Conservation (phyloP, 805 yeast genomes). For the Saturnispora saitoi region DNA sequence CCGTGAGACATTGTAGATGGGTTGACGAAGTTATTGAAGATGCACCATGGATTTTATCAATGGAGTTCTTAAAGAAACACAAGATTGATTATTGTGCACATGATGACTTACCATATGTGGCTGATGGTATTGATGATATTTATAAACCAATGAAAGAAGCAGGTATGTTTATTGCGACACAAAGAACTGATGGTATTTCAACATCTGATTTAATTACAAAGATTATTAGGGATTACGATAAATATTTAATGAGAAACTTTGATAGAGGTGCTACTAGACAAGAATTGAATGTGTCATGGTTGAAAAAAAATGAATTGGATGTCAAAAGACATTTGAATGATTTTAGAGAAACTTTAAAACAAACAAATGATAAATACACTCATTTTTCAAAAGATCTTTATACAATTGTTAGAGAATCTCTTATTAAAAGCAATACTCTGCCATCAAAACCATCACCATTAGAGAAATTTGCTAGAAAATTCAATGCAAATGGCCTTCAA, state of each 20-base stretch:
- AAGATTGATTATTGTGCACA: conserved; percentile 94
- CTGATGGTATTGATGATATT: conserved; percentile 83
- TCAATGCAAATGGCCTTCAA: conserved; percentile 44
- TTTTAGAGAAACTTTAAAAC: conserved; percentile 78
- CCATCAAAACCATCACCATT: conserved; percentile 41
- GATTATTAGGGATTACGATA: conserved; percentile 91
- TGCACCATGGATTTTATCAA: conserved; percentile 93
- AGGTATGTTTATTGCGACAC: conserved; percentile 90
- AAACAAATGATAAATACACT: conserved; percentile 58
- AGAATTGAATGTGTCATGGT: conserved; percentile 94
- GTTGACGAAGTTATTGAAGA: conserved; percentile 92
- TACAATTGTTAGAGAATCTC: conserved; percentile 71
- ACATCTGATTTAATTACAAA: conserved; percentile 94
- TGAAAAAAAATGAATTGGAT: conserved; percentile 93
- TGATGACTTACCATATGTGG: conserved; percentile 91
- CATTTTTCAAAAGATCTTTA: conserved; percentile 75
- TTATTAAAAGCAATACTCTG: conserved; percentile 23
- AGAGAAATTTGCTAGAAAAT: conserved; percentile 57
- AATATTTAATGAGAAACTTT: conserved; percentile 92
- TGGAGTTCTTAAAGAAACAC: conserved; percentile 70
- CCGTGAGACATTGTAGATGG: conserved; percentile 92
- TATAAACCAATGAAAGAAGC: conserved; percentile 84
- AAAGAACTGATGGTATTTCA: conserved; percentile 92
- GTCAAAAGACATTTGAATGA: conserved; percentile 83
- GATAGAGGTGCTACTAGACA: conserved; percentile 96